Base-by-base conservation (phyloP, 2,329 filamentous ascomycete species). In the Monilinia laxa region DNA sequence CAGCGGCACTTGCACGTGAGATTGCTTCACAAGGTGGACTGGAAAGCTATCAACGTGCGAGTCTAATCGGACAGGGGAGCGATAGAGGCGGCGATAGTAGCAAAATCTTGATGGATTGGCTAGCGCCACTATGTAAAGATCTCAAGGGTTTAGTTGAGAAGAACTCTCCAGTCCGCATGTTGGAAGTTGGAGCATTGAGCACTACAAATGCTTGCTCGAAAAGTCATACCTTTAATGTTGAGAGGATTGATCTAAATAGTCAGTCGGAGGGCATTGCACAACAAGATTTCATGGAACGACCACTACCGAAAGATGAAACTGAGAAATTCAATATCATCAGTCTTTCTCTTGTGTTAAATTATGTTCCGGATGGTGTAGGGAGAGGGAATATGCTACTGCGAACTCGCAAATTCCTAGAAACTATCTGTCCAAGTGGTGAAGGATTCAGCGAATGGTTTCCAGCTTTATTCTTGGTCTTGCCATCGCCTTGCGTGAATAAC, bases 221-320 rank as follows among this genome's bases (percentile, higher is more conserved):
- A 68, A 90, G 89, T 69, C 82, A 82, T 9, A 76, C 85, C 54
- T 90, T 98, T 73, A 82, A 90, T 47, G 87, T 96, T 73, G 85
- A 88, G 69, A 86, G 93, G 70, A 97, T 99, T 76, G 95, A 99
- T 76, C 80, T 99, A 66, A 91, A 96, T 78, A 95, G 93, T 68
- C 92, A 96, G 75, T 89, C 88, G 57, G 82, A 89, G 1, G 88
- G 87, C 0, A 99, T 99, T 71, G 76, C 88, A 67, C 87, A 96
- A 77, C 92, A 97, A 76, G 92, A 99, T 77, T 98, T 99, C 75
- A 97, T 99, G 93, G 80, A 92, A 71, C 84, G 93, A 35, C 91
- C 93, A 0, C 78, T 94, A 3, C 94, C 94, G 0, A 76, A 75
- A 6, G 77, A 83, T 28, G 80, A 84, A 7, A 77, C 80, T 0